These are phyloP conservation scores for Macadamia tetraphylla DNA, from an alignment of 164 flowering plant genomes.

Conservation along the genomic window DNA sequence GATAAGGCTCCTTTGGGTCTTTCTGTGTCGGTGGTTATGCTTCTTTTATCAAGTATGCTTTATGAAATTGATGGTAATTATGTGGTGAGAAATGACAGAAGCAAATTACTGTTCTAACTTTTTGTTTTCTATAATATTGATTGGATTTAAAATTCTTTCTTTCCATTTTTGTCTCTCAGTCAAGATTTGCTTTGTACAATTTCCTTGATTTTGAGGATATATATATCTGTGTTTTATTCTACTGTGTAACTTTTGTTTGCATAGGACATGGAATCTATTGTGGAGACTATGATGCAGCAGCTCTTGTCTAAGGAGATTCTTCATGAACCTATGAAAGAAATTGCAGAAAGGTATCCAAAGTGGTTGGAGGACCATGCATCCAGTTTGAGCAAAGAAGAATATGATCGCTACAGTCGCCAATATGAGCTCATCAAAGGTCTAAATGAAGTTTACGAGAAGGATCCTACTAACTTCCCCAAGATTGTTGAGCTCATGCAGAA, in stretches of 20 bases:
- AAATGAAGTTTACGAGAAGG: constrained; percentile 72
- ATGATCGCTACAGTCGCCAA: constrained; percentile 63
- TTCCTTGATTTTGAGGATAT: not conserved
- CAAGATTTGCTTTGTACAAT: no score
- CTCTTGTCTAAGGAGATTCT: constrained; percentile 93
- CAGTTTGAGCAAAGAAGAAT: constrained; percentile 67
- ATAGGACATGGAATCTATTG: constrained; percentile 95
- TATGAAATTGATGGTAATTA: no score
- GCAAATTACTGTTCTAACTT: no score
- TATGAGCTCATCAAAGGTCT: constrained; percentile 63
- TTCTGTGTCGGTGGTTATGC: no score
- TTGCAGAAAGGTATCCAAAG: constrained; percentile 85
- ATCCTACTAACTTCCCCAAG: constrained; percentile 70
- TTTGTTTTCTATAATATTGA: no score
- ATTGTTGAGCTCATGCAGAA: constrained; percentile 95
- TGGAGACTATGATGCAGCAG: constrained; percentile 99
- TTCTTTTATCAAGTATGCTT: no score
- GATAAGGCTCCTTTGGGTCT: no score
- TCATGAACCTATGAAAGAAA: constrained; percentile 98
- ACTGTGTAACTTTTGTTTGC: constrained; percentile 5
- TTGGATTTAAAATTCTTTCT: no score
- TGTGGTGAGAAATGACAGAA: no score
- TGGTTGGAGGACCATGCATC: constrained; percentile 84
- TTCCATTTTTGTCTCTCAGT: no score
- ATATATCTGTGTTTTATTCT: not conserved